Conservation (phyloP, 208 protist species). For the Acanthamoeba quina region DNA sequence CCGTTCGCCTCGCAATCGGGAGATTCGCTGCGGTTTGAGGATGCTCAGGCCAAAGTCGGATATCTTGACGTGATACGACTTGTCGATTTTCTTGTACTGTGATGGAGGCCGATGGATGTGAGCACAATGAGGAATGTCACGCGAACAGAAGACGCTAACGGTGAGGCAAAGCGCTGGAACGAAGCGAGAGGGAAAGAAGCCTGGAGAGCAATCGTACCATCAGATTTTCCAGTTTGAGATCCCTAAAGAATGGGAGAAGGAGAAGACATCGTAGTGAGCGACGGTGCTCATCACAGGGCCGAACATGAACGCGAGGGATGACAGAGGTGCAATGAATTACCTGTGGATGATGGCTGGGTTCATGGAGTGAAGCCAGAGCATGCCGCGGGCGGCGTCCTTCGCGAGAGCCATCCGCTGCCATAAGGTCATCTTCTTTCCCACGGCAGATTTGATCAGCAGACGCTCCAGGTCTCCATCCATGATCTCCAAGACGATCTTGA, state of each 20-base stretch:
- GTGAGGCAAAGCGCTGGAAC: too few relatives aligned
- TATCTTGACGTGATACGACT: constrained; percentile 65
- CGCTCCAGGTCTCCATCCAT: constrained; percentile 67
- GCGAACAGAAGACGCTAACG: not conserved
- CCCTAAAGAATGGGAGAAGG: constrained; percentile 54
- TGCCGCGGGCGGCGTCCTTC: constrained; percentile 81
- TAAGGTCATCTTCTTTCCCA: constrained; percentile 59
- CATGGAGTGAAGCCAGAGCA: constrained; percentile 82
- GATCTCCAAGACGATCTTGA: constrained; percentile 57
- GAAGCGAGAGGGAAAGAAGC: constrained; percentile 8
- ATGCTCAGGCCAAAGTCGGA: constrained; percentile 72
- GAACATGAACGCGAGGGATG: too few relatives aligned
- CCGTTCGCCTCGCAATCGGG: constrained; percentile 76
- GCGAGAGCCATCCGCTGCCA: constrained; percentile 51
- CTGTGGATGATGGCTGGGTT: constrained; percentile 84
- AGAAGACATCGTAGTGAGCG: not conserved
- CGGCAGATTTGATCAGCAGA: constrained; percentile 26
- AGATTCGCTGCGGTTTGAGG: constrained; percentile 82
- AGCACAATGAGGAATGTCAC: not conserved
- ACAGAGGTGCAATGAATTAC: not conserved
- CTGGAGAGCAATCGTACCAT: constrained; percentile 7
- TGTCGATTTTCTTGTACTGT: constrained; percentile 70
- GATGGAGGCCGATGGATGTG: not conserved
- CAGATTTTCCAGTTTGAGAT: constrained; percentile 78
- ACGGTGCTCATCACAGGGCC: not conserved